Conservation (phyloP, 129 eudicot species). For the Flaveria brownii region DNA sequence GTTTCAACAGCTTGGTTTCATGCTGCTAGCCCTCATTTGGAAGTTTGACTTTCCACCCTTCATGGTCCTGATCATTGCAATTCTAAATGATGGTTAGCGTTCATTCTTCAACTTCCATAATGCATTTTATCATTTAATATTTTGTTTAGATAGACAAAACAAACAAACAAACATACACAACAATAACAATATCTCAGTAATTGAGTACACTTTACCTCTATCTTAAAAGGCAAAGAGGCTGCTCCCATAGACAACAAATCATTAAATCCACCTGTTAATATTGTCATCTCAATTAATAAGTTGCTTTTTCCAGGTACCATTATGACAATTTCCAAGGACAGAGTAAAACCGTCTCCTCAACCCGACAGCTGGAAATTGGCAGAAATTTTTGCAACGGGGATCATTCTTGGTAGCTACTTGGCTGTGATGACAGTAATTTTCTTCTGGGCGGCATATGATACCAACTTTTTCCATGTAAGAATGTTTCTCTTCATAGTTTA, state of each 20-base stretch:
- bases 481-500: constrained; percentile 1
- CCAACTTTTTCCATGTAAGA: constrained; percentile 66
- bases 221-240: too few species aligned
- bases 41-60: constrained; percentile 80
- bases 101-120: neutral
- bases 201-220: too few species aligned
- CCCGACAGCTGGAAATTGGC: constrained; percentile 80
- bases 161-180: too few species aligned
- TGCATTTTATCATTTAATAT: neutral
- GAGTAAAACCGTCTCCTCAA: constrained; percentile 73
- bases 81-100: constrained; percentile 67
- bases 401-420: constrained; percentile 69
- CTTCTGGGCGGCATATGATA: constrained; percentile 72
- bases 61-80: constrained; percentile 79
- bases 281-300: constrained; percentile 7
- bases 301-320: constrained; percentile 52
- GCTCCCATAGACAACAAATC: neutral
- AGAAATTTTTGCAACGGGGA: constrained; percentile 80
- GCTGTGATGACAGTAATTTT: constrained; percentile 86
- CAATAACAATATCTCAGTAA: too few species aligned
- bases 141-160: neutral
- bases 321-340: constrained; percentile 77
- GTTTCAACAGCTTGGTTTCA: constrained; percentile 71
- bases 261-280: neutral
- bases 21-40: constrained; percentile 85